Base-by-base conservation (phyloP, 495 filamentous ascomycete species). In the Evernia prunastri region DNA sequence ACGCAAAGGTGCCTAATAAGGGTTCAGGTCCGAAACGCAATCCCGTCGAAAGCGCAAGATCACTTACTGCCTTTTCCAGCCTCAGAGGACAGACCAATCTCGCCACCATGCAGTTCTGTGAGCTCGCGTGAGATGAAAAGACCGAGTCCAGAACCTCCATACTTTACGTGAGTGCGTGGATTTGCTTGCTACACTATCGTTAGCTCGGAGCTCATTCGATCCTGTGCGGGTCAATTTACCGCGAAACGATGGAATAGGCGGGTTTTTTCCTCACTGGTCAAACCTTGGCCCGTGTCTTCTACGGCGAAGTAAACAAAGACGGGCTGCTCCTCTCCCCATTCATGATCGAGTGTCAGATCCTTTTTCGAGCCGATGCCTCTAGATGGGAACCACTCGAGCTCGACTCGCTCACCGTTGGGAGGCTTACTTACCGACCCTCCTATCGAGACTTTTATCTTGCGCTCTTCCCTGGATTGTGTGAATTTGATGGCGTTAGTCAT, bases 61-160 rank as follows among this genome's bases (percentile, higher is more conserved):
- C 25, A 18, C 47, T 29, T 53, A 71, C 87, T 90, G 25, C 90
- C 90, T 36, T 84, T 73, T 7, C 86, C 88, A 57, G 86, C 78
- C 66, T 86, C 79, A 3, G 87, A 89, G 31, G 82, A 80, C 0
- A 93, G 88, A 3, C 89, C 89, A 60, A 93, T 91, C 63, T 91
- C 88, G 10, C 90, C 90, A 23, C 89, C 89, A 74, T 92, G 89
- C 17, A 93, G 72, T 67, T 92, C 89, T 25, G 87, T 89, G 9
- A 95, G 75, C 60, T 86, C 84, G 47, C 87, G 78, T 37, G 86
- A 89, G 60, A 93, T 91, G 75, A 91, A 93, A 7, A 95, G 78
- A 0, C 90, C 90, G 6, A 95, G 79, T 0, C 91, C 90, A 7
- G 85, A 90, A 2, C 90, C 90, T n/a, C 89, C 90, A 64, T 92